Evolutionary conservation across 352 stramenopile genomes (phyloP).

Genomic region (Phytophthora ohioensis): DNA sequence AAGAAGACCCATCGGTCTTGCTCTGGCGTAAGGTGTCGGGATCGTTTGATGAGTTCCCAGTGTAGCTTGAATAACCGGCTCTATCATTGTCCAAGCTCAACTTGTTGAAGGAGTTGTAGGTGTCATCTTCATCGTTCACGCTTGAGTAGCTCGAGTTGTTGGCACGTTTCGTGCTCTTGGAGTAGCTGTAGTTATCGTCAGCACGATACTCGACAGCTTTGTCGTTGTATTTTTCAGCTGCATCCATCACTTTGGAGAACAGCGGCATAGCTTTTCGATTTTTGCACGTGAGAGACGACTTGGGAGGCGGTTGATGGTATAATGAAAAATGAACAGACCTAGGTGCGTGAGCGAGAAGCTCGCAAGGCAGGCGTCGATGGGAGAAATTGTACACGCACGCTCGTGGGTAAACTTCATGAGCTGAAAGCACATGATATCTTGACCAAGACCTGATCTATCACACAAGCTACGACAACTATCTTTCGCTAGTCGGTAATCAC

Average conservation of each 20-base stretch:
- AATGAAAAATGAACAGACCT: constrained; percentile 8
- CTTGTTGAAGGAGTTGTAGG: constrained; percentile 3
- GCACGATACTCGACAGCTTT: constrained; percentile 26
- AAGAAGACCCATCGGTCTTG: not conserved
- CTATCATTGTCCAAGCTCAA: not conserved
- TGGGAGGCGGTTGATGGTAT: constrained; percentile 1
- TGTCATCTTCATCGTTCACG: not conserved
- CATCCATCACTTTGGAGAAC: constrained; percentile 18
- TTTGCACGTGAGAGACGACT: not conserved
- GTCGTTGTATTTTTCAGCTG: constrained; percentile 25
- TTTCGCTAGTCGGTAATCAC: not conserved
- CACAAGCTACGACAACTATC: not conserved
- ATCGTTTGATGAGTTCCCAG: not conserved
- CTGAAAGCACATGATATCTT: constrained; percentile 4
- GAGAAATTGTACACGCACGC: constrained; percentile 12
- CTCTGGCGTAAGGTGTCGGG: not conserved
- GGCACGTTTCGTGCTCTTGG: constrained; percentile 3
- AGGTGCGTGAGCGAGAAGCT: not conserved
- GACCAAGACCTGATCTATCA: not conserved
- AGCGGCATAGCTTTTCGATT: constrained; percentile 8
- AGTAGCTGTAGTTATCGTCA: not conserved
- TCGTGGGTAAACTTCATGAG: constrained; percentile 19
- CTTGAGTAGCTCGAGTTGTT: constrained; percentile 11
- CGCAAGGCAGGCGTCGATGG: not conserved
- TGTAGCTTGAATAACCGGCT: constrained; percentile 1